Conservation (phyloP, 495 filamentous ascomycete species). For the Aspergillus diversus region DNA sequence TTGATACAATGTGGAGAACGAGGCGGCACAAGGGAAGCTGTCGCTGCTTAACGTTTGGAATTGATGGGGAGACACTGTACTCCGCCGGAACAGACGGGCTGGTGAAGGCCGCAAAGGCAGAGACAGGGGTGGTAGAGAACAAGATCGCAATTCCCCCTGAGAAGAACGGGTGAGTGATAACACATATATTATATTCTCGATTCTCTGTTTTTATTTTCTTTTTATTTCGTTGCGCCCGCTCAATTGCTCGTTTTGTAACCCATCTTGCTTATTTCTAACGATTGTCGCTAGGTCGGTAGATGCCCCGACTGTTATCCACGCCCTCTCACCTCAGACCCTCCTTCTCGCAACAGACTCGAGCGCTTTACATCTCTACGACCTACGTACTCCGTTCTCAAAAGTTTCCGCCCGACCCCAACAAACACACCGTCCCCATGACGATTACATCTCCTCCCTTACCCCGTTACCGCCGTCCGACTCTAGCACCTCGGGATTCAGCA, state of each 20-base stretch:
- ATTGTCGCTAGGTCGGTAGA: constrained; percentile 53
- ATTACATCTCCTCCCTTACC: constrained; percentile 89
- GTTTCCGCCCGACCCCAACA: constrained; percentile 67
- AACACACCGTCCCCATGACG: constrained; percentile 82
- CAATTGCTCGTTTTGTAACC: too few species aligned
- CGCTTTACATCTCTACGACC: constrained; percentile 86
- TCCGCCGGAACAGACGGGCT: constrained; percentile 89
- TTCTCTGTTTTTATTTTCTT: constrained; percentile 14
- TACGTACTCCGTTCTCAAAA: constrained; percentile 66
- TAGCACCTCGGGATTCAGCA: constrained; percentile 81
- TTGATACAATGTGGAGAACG: constrained; percentile 87
- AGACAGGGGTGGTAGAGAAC: constrained; percentile 78
- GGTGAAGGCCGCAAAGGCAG: constrained; percentile 80
- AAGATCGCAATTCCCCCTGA: constrained; percentile 61
- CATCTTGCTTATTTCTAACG: background rate
- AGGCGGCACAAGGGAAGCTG: constrained; percentile 92
- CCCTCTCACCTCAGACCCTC: constrained; percentile 83
- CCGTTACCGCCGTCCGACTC: constrained; percentile 76
- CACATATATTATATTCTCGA: constrained; percentile 9
- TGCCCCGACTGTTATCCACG: constrained; percentile 74
- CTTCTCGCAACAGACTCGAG: constrained; percentile 90
- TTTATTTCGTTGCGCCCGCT: constrained; percentile 14
- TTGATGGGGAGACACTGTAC: constrained; percentile 77
- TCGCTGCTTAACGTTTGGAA: constrained; percentile 72
- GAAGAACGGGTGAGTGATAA: constrained; percentile 42